These are phyloP conservation scores for Yamadazyma dendronema DNA, from an alignment of 1,139 yeast species.

Conservation along the genomic window DNA sequence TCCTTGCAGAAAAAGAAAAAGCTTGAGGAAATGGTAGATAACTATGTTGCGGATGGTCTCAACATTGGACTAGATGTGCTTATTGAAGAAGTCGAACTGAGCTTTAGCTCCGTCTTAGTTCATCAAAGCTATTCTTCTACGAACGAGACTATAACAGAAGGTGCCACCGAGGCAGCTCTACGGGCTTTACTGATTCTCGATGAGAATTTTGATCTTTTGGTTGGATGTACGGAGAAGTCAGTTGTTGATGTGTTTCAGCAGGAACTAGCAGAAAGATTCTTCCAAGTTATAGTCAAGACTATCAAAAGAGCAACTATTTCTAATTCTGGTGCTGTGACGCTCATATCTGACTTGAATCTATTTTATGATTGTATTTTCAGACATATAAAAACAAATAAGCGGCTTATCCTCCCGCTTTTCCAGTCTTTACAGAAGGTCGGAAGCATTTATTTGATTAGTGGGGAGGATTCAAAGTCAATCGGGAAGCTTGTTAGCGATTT, in stretches of 20 bases:
- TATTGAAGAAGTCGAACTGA: constrained; percentile 65
- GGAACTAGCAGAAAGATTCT: constrained; percentile 87
- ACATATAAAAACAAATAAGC: constrained; percentile 58
- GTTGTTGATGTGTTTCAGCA: constrained; percentile 91
- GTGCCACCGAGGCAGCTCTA: constrained; percentile 71
- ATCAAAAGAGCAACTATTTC: constrained; percentile 69
- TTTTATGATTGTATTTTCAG: constrained; percentile 68
- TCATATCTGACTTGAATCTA: constrained; percentile 71
- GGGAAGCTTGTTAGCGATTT: constrained; percentile 84
- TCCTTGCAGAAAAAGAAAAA: constrained; percentile 77
- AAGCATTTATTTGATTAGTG: constrained; percentile 74
- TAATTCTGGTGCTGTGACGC: constrained; percentile 75
- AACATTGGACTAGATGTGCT: constrained; percentile 87
- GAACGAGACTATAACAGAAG: constrained; percentile 19
- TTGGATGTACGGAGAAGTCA: constrained; percentile 83
- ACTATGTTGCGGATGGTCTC: constrained; percentile 87
- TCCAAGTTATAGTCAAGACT: constrained; percentile 71
- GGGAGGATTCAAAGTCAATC: constrained; percentile 74
- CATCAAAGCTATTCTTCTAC: constrained; percentile 8
- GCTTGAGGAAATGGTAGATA: constrained; percentile 80
- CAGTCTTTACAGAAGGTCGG: constrained; percentile 83
- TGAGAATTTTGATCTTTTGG: constrained; percentile 72
- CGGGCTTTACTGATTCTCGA: constrained; percentile 61
- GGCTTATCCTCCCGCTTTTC: constrained; percentile 70
- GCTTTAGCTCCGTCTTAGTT: constrained; percentile 18